Evolutionary conservation across 192 early-diverging fungal genomes (phyloP).

Genomic region (Rhizophlyctis rosea): DNA sequence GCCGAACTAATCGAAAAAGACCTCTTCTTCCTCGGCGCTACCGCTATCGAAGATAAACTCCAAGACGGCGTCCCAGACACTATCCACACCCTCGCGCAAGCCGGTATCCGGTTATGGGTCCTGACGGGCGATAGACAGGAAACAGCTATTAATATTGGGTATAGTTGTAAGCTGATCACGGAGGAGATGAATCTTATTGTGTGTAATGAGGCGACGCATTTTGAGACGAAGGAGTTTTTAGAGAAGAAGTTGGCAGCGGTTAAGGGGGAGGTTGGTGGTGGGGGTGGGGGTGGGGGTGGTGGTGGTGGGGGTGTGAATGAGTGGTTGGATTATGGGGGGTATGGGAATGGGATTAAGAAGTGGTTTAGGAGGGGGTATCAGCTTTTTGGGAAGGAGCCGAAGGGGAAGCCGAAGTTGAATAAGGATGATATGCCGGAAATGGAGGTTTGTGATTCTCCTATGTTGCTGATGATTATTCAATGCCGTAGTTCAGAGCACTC

Average conservation of each 20-base stretch:
- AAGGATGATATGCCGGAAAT: constrained; percentile 34
- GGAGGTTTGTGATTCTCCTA: constrained; percentile 15
- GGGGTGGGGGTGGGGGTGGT: neutral
- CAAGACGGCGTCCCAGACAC: constrained; percentile 99
- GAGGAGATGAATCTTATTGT: constrained; percentile 95
- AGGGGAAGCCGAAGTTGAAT: constrained; percentile 35
- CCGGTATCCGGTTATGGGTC: constrained; percentile 97
- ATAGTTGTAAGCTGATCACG: constrained; percentile 91
- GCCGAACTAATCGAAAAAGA: constrained; percentile 96
- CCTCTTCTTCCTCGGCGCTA: constrained; percentile 88
- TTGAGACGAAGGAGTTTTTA: constrained; percentile 90
- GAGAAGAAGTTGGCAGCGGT: constrained; percentile 83
- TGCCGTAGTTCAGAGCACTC: neutral
- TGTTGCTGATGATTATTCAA: neutral
- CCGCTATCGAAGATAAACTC: constrained; percentile 97
- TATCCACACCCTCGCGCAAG: constrained; percentile 90
- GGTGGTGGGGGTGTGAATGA: too few relatives aligned
- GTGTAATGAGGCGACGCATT: constrained; percentile 87
- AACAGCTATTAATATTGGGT: constrained; percentile 99
- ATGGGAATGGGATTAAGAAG: constrained; percentile 18
- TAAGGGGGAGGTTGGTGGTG: constrained; percentile 37
- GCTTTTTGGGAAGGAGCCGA: constrained; percentile 28
- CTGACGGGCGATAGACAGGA: constrained; percentile 97
- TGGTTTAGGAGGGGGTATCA: constrained; percentile 21
- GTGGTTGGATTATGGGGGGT: constrained; percentile 11